Percentiles rank a stretch among this genome's conserved stretches.
Conservation (phyloP, 139 green algal genomes). For the Picochlorum sp. region DNA sequence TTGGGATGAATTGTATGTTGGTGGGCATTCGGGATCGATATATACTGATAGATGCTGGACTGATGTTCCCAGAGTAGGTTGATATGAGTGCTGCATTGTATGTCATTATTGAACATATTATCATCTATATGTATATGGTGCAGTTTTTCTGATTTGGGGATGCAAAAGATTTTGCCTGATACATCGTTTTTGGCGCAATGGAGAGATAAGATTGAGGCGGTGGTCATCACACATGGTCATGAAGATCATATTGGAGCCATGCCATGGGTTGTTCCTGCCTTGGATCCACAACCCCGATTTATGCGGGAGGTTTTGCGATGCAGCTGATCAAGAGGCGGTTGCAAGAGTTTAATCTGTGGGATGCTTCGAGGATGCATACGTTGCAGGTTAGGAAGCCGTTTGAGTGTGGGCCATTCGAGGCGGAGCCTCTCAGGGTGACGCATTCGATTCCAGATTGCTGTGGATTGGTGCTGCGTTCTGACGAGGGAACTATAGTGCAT, state of each 20-base stretch:
- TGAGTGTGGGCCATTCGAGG: slow-evolving; percentile 71
- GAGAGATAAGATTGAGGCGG: slow-evolving; percentile 93
- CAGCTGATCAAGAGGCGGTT: slow-evolving; percentile 82
- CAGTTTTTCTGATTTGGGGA: slow-evolving; percentile 90
- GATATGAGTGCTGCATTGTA: not conserved
- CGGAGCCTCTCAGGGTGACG: slow-evolving; percentile 83
- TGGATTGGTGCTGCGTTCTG: slow-evolving; percentile 79
- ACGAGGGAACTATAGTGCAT: slow-evolving; percentile 88
- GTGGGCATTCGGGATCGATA: slow-evolving; percentile 91
- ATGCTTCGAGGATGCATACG: slow-evolving; percentile 60
- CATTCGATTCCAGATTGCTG: slow-evolving; percentile 98
- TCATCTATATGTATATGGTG: not conserved
- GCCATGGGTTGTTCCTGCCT: slow-evolving; percentile 78
- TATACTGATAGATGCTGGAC: slow-evolving; percentile 95
- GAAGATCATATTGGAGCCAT: slow-evolving; percentile 97
- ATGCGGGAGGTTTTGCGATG: slow-evolving; percentile 82
- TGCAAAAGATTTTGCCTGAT: slow-evolving; percentile 97
- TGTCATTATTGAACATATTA: not conserved
- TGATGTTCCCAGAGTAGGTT: slow-evolving; percentile 97
- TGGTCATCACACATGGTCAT: slow-evolving; percentile 96
- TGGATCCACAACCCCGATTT: slow-evolving; percentile 91
- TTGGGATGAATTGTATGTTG: slow-evolving; percentile 99
- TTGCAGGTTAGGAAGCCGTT: slow-evolving; percentile 64
- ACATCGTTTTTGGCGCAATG: slow-evolving; percentile 88
- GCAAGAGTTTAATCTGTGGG: slow-evolving; percentile 87